Base-by-base conservation (phyloP, 352 stramenopile genomes). In the Pythium grandisporangium region DNA sequence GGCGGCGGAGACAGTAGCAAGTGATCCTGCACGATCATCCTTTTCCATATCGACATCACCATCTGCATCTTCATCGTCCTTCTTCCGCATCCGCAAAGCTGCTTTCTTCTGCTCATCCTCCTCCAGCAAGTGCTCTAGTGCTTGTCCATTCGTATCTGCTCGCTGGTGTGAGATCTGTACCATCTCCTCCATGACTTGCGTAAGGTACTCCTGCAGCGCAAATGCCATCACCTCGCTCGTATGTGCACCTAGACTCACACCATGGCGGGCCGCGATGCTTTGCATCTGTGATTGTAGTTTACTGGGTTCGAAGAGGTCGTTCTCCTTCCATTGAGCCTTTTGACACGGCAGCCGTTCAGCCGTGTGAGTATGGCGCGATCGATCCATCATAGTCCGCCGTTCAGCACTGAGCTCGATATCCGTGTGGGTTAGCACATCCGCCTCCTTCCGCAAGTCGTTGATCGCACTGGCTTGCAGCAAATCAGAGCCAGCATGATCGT, bases 101-200 rank as follows among this genome's bases (percentile, higher is more conserved):
- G n/a, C n/a, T n/a, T n/a, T n/a, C n/a, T n/a, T n/a, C n/a, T n/a
- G n/a, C n/a, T n/a, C n/a, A n/a, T n/a, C n/a, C n/a, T n/a, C n/a
- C n/a, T n/a, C n/a, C 30, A 72, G 56, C 23, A 84, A 38, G 19
- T 63, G 48, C 7, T 80, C 70, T 0, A 89, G 48, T 2, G 67
- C 45, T 24, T 80, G 68, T 2, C 61, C 69, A 16, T 61, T 53
- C 5, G 45, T 48, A 44, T 93, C 75, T 7, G 74, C 58, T 10
- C 80, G 77, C 33, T 91, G 75, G 44, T 87, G 88, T 1, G 80
- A 64, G 16, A 84, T 55, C 24, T 88, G 67, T 11, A 90, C 80
- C 75, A 93, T 88, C 46, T 93, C 80, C 44, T 93, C 80, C 1
- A 91, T 69, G 5, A 81, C 66, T 58, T 93, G 80, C 52, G 89